These are phyloP conservation scores for Myrica gale DNA, from an alignment of 306 rosid genomes.

Conservation along the genomic window DNA sequence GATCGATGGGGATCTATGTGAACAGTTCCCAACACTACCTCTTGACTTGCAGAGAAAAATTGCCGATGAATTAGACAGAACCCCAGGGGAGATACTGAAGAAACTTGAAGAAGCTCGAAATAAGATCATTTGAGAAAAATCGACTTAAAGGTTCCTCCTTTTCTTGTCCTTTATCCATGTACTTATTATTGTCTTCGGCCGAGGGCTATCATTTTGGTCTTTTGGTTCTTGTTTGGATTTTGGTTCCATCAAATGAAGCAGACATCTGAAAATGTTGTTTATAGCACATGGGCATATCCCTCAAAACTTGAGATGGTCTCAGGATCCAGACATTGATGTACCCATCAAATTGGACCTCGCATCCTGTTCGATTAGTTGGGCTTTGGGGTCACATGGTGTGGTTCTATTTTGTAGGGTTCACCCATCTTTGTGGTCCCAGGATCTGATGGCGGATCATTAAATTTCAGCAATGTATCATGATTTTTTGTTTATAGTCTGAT, in stretches of 20 bases:
- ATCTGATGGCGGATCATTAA: too few species aligned
- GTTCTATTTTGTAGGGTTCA: not conserved
- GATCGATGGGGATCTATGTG: constrained; percentile 97
- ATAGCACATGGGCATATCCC: not conserved
- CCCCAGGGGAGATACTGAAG: constrained; percentile 91
- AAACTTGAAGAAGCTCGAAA: constrained; percentile 90
- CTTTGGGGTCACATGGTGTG: not conserved
- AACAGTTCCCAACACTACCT: constrained; percentile 94
- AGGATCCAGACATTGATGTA: not conserved
- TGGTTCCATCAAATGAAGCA: not conserved
- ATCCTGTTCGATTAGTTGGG: not conserved
- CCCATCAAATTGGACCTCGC: not conserved
- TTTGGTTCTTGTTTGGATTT: not conserved
- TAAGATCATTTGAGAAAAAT: constrained; percentile 67
- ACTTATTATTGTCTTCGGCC: not conserved
- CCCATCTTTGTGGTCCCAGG: not conserved
- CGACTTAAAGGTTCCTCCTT: constrained; percentile 31
- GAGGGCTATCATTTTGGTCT: not conserved
- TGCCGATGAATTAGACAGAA: constrained; percentile 93
- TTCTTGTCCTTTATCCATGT: not conserved
- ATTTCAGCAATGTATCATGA: too few species aligned
- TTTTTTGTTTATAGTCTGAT: too few species aligned
- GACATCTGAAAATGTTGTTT: not conserved
- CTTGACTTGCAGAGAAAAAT: constrained; percentile 93
- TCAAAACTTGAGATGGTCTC: not conserved